Evolutionary conservation across 1,284 basidiomycete genomes (phyloP).

Genomic region (Papiliotrema nemorosa): DNA sequence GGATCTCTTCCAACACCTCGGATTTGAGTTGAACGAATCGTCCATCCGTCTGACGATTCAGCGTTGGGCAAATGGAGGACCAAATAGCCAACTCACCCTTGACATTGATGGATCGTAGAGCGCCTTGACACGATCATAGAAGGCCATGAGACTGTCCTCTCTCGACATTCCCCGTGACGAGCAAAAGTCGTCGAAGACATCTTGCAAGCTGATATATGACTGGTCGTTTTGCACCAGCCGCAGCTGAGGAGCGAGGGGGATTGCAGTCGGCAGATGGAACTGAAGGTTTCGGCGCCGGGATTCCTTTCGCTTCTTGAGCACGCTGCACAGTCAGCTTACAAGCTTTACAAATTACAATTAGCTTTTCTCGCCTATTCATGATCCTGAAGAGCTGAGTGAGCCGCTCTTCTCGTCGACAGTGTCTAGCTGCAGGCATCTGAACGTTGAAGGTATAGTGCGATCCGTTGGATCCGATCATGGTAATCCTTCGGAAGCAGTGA

Average conservation of each 20-base stretch:
- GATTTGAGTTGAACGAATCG: constrained; percentile 55
- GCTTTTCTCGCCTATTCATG: constrained; percentile 71
- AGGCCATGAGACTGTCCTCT: constrained; percentile 83
- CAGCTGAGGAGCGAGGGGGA: constrained; percentile 79
- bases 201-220: constrained; percentile 85
- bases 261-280: constrained; percentile 85
- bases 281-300: constrained; percentile 84
- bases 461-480: constrained; percentile 89
- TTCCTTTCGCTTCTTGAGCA: constrained; percentile 83
- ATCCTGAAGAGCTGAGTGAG: constrained; percentile 88
- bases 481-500: constrained; percentile 84
- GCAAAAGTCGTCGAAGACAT: constrained; percentile 91
- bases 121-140: constrained; percentile 75
- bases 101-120: constrained; percentile 52
- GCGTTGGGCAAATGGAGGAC: neutral
- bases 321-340: constrained; percentile 54
- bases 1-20: constrained; percentile 87
- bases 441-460: constrained; percentile 85
- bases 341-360: constrained; percentile 12
- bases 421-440: constrained; percentile 81
- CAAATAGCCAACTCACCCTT: constrained; percentile 15
- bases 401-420: constrained; percentile 88
- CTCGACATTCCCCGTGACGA: constrained; percentile 69
- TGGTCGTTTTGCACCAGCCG: constrained; percentile 88
- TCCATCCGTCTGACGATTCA: constrained; percentile 21